Conservation (phyloP, 2,329 filamentous ascomycete genomes). For the Lasiodiplodia sp. region DNA sequence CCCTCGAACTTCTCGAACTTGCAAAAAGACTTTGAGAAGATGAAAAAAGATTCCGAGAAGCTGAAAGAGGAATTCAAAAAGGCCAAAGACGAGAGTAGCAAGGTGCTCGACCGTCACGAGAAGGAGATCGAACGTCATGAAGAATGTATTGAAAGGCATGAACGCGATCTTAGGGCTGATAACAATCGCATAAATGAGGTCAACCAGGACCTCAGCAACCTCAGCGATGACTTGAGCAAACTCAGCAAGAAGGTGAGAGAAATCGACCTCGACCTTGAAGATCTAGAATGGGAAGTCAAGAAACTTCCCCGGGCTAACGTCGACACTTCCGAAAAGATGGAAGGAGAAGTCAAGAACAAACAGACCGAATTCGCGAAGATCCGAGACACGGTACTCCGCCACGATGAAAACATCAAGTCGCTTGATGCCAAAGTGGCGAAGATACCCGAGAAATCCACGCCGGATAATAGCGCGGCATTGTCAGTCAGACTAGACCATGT, state of each 20-base stretch:
- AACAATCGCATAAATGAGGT: slow-evolving; percentile 12
- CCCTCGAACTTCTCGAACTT: not conserved
- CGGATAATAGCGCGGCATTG: not conserved
- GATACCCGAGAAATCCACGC: not conserved
- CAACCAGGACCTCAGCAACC: not conserved
- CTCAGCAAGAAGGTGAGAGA: slow-evolving; percentile 1
- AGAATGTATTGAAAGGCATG: not conserved
- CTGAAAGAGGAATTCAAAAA: not conserved
- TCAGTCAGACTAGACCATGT: not conserved
- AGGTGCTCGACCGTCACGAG: not conserved
- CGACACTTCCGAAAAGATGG: not conserved
- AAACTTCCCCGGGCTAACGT: not conserved
- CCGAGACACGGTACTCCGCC: not conserved
- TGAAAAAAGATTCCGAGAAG: not conserved
- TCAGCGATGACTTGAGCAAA: not conserved
- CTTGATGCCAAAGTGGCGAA: not conserved
- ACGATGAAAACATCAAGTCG: not conserved
- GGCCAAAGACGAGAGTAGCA: not conserved
- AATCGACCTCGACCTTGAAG: not conserved
- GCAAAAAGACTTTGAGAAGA: not conserved
- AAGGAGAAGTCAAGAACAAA: not conserved
- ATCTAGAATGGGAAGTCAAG: not conserved
- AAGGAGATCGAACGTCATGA: not conserved
- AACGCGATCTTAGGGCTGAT: slow-evolving; percentile 6
- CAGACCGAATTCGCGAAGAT: not conserved